Conservation (phyloP, 768 basidiomycete genomes). For the Inosperma sp. region DNA sequence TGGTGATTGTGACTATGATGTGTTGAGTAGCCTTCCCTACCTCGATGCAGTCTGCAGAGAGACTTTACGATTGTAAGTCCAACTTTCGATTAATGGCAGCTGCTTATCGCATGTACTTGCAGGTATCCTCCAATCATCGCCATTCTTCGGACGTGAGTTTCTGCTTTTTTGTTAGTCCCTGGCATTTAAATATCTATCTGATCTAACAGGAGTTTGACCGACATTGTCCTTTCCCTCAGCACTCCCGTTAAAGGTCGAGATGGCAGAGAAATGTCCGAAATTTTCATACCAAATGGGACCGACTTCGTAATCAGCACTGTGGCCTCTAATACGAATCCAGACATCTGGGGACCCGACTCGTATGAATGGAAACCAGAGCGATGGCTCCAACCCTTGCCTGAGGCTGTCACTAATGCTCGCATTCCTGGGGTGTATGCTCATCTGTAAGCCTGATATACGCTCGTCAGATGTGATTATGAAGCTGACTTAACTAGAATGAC, state of each 20-base stretch:
- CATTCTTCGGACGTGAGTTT: constrained; percentile 18
- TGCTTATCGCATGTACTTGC: not conserved
- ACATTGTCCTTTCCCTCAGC: constrained; percentile 22
- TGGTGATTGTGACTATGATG: constrained; percentile 32
- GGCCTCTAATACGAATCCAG: constrained; percentile 36
- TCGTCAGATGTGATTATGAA: too few species aligned
- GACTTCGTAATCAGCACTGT: constrained; percentile 24
- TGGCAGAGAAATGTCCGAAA: constrained; percentile 25
- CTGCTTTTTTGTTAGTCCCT: not conserved
- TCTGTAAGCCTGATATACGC: too few species aligned
- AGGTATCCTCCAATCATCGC: constrained; percentile 24
- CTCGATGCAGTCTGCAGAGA: constrained; percentile 38
- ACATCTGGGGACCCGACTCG: constrained; percentile 46
- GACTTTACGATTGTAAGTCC: constrained; percentile 32
- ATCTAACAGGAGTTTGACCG: constrained; percentile 18
- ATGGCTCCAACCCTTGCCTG: constrained; percentile 35
- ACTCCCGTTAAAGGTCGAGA: constrained; percentile 22
- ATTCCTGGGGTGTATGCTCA: constrained; percentile 43
- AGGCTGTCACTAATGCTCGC: constrained; percentile 28
- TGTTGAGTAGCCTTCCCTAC: constrained; percentile 33
- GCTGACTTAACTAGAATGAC: constrained; percentile 33
- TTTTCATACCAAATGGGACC: constrained; percentile 38
- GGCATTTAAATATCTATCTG: not conserved
- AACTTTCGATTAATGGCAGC: not conserved
- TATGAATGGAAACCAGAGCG: constrained; percentile 47